phyloP scores from a whole-genome alignment of 345 rosid species.

The Dimocarpus longan region DNA sequence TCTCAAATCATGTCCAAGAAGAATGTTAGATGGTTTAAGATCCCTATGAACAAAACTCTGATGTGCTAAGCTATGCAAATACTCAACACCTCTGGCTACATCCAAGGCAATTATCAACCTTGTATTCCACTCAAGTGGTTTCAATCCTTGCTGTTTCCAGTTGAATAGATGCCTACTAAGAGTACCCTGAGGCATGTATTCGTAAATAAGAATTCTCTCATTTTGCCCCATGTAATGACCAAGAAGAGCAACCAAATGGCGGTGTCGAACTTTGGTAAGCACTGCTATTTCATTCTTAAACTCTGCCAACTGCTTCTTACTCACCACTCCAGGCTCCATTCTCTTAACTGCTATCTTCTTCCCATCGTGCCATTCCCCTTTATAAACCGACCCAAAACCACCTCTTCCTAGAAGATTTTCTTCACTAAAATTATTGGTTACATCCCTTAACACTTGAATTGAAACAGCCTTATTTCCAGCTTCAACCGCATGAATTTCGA shows the following conservation, averaged over 20 bases:
- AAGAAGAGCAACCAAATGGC: constrained; percentile 53
- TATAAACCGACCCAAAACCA: constrained; percentile 55
- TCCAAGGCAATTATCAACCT: constrained; percentile 54
- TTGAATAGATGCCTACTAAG: constrained; percentile 42
- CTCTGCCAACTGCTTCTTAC: constrained; percentile 43
- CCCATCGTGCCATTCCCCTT: constrained; percentile 53
- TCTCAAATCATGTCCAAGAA: constrained; percentile 58
- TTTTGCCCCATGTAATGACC: constrained; percentile 54
- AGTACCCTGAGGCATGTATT: constrained; percentile 56
- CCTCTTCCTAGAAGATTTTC: constrained; percentile 51
- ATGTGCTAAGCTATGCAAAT: constrained; percentile 56
- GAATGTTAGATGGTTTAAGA: constrained; percentile 59
- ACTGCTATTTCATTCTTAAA: constrained; percentile 53
- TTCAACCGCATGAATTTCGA: constrained; percentile 19
- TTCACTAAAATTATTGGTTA: constrained; percentile 47
- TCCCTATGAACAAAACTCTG: constrained; percentile 63
- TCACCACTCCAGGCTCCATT: constrained; percentile 45
- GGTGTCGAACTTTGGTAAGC: constrained; percentile 50
- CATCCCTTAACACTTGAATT: constrained; percentile 33
- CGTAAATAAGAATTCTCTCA: constrained; percentile 56
- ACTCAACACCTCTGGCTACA: constrained; percentile 61
- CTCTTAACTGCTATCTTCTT: constrained; percentile 56
- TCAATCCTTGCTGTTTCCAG: constrained; percentile 38
- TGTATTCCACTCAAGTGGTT: constrained; percentile 51
- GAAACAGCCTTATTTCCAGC: background rate